phyloP scores from a whole-genome alignment of 306 rosid genomes.

The Lathyrus tuberosus region DNA sequence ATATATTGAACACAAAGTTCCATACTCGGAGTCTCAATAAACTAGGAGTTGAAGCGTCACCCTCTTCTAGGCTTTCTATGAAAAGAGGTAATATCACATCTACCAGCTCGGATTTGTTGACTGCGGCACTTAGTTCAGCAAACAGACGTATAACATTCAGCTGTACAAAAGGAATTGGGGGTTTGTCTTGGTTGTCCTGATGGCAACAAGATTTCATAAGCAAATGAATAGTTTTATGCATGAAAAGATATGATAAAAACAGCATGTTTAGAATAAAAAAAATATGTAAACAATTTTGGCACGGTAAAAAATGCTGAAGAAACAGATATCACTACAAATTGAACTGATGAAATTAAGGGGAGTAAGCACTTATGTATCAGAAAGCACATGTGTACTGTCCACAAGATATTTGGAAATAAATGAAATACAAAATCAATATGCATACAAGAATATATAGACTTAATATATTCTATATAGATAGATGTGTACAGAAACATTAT shows the following conservation, averaged over 20 bases:
- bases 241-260: constrained; percentile 26
- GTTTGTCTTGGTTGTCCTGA: constrained; percentile 88
- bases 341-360: constrained; percentile 27
- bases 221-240: constrained; percentile 17
- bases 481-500: not conserved
- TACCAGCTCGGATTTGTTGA: constrained; percentile 82
- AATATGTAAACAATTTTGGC: constrained; percentile 12
- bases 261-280: constrained; percentile 30
- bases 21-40: constrained; percentile 91
- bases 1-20: constrained; percentile 50
- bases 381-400: not conserved
- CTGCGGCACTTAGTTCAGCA: constrained; percentile 77
- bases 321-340: constrained; percentile 25
- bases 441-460: constrained; percentile 23
- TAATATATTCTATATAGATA: not conserved
- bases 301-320: constrained; percentile 20
- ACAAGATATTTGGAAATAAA: constrained; percentile 2
- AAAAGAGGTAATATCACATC: constrained; percentile 91
- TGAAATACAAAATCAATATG: constrained; percentile 32
- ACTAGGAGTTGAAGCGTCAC: constrained; percentile 96
- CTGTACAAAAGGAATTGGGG: constrained; percentile 77
- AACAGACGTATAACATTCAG: constrained; percentile 84
- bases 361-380: constrained; percentile 12
- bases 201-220: constrained; percentile 44
- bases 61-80: constrained; percentile 96